Base-by-base conservation (phyloP, 495 filamentous ascomycete species). In the Penicillium egyptiacum region DNA sequence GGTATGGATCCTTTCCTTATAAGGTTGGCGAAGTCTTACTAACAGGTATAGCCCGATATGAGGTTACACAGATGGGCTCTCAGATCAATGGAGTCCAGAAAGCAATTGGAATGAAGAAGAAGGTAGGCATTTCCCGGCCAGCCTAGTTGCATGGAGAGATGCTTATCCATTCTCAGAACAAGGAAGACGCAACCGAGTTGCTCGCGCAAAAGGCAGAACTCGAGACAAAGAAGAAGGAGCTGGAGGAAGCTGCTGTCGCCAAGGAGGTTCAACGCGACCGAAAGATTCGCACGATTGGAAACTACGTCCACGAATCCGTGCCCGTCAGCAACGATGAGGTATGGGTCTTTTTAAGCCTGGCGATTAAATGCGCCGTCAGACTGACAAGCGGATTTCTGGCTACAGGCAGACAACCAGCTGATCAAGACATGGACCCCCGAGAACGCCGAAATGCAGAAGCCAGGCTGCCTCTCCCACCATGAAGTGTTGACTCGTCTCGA, bases 291-390 rank as follows among this genome's bases (percentile, higher is more conserved):
- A 86, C 83, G 0, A 88, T 98, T 63, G 94, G 94, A 43, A 98
- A 98, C 69, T 85, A 94, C 68, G 93, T 98, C 23, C 92, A 98
- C 74, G 86, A 91, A 22, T 88, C 86, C 2, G 94, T 98, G 12
- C 94, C 92, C n/a, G 72, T 96, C 49, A 91, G 86, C 74, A 82
- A 94, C 66, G 90, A 91, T 67, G 94, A 98, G 79, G 87, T 86
- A 67, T 44, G 43, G 20, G 5, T 55, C 11, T 19, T 53, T 53
- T 61, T 20, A 42, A 46, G 5, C 26, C 17, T 37, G 2, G 31
- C 4, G 0, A 12, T 37, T 2, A 31, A 40, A 26, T 20, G 43
- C 31, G 17, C 31, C 1, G 42, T 12, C 9, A 48, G 26, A n/a
- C 42, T 55, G n/a, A 53, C 26, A 12, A 23, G 16, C 10, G 40